These are phyloP conservation scores for Eimeria necatrix DNA, from an alignment of 169 alveolate genomes.

Conservation along the genomic window DNA sequence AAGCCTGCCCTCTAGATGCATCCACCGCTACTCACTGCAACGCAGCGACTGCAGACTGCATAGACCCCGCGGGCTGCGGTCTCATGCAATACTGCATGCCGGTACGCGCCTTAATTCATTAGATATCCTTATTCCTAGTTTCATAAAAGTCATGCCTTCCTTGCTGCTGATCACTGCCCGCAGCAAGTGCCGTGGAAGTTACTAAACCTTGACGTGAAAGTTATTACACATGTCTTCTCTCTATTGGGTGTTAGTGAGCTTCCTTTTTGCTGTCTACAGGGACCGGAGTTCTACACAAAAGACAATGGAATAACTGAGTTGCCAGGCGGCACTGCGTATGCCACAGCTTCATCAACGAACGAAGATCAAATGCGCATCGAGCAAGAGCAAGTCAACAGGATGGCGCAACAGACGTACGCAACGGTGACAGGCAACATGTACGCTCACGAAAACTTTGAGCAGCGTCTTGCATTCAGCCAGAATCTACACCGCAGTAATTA, in stretches of 20 bases:
- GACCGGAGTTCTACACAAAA: not conserved
- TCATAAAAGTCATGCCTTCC: too few relatives aligned
- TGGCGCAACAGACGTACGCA: constrained; percentile 67
- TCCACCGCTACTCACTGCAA: constrained; percentile 39
- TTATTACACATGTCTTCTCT: too few relatives aligned
- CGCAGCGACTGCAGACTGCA: constrained; percentile 44
- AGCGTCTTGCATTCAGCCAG: constrained; percentile 61
- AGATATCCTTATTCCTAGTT: too few relatives aligned
- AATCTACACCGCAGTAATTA: constrained; percentile 56
- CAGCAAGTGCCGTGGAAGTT: too few relatives aligned
- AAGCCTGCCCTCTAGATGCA: constrained; percentile 59
- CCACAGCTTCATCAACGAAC: constrained; percentile 17
- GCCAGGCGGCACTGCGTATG: constrained; percentile 65
- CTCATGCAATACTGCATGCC: constrained; percentile 73
- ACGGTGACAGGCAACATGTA: constrained; percentile 54
- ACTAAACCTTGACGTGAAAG: too few relatives aligned
- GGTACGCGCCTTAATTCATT: not conserved
- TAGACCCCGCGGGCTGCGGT: constrained; percentile 48
- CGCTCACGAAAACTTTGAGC: constrained; percentile 60
- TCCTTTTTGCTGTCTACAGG: not conserved
- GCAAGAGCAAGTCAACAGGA: constrained; percentile 43
- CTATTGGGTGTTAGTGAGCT: too few relatives aligned
- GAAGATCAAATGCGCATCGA: constrained; percentile 48
- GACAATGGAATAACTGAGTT: constrained; percentile 20
- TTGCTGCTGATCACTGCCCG: too few relatives aligned